Evolutionary conservation across 75 land plant species (phyloP), one percentile per base, ranked within the genome.

Genomic region (Gnetum montanum): DNA sequence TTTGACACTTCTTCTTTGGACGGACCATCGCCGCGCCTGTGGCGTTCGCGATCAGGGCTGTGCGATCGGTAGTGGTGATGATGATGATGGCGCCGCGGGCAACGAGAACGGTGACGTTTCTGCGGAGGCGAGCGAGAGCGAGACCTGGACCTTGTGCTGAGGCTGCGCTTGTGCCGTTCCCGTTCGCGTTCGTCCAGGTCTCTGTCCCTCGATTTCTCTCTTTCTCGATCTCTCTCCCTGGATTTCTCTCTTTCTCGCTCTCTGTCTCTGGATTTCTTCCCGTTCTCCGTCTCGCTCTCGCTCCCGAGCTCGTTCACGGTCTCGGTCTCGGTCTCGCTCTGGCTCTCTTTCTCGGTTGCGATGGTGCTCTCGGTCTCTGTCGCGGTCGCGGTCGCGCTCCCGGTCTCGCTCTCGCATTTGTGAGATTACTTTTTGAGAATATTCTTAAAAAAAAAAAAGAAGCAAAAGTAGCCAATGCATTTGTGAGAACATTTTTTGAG

Each of bases 261-360:
- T 28, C 57, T 63, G n/a, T 15, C 18, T 24, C 62, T 63, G n/a
- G n/a, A n/a, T n/a, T n/a, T n/a, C n/a, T n/a, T n/a, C n/a, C 40
- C 60, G 54, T 26, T 59, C 74, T 24, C 67, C 57, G 31, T 63
- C 67, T 22, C 43, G 25, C 18, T 76, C 76, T 3, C 75, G 66
- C 31, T 74, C 82, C 10, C 70, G 24, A 3, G 70, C 82, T 0
- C 80, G 61, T 7, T 70, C 75, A 27, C 70, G 41, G 8, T 67
- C 71, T 20, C 51, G 29, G 18, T 59, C 64, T 10, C 75, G 46
- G 0, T 68, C 84, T 0, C 74, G 60, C 11, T 80, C 86, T 3
- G 76, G 60, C 20, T 80, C 93, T 10, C 84, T 61, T 8, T 76
- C 71, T 1, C 69, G 27, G 44, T 80, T 81, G 27, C 88, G 49